phyloP scores from a whole-genome alignment of 768 basidiomycete genomes.

The Tubosaeta sp. region DNA sequence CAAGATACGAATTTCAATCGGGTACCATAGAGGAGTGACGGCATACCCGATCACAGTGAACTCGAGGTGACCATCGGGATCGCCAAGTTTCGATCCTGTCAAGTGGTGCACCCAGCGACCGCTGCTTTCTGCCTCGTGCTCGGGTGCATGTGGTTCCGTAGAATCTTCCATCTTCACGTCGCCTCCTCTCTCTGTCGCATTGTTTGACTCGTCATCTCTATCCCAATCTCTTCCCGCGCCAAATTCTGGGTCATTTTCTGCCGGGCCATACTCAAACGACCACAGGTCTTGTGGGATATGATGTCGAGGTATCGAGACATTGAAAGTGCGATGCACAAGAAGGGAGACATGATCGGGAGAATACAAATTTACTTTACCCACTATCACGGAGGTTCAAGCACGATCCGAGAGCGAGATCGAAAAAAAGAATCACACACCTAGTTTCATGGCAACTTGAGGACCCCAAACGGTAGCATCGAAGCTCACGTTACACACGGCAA shows the following conservation, averaged over 20 bases:
- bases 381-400: constrained; percentile 34
- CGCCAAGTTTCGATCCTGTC: constrained; percentile 65
- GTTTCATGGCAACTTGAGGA: constrained; percentile 74
- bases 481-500: constrained; percentile 63
- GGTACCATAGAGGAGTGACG: neutral
- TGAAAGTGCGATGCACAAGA: constrained; percentile 88
- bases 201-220: constrained; percentile 15
- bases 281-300: constrained; percentile 81
- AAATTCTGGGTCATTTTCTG: constrained; percentile 76
- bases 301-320: constrained; percentile 88
- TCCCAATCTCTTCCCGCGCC: constrained; percentile 35
- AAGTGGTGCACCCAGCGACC: constrained; percentile 79
- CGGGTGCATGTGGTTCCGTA: neutral
- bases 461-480: constrained; percentile 91
- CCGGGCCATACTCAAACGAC: constrained; percentile 82
- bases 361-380: constrained; percentile 80
- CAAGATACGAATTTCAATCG: constrained; percentile 3
- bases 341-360: constrained; percentile 92
- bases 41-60: constrained; percentile 83
- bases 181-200: neutral
- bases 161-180: constrained; percentile 13
- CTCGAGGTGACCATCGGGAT: constrained; percentile 58
- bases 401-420: neutral
- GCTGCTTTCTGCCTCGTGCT: constrained; percentile 39
- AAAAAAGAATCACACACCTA: constrained; percentile 47